Base-by-base conservation (phyloP, 2,329 filamentous ascomycete genomes). In the Epichloe typhina region DNA sequence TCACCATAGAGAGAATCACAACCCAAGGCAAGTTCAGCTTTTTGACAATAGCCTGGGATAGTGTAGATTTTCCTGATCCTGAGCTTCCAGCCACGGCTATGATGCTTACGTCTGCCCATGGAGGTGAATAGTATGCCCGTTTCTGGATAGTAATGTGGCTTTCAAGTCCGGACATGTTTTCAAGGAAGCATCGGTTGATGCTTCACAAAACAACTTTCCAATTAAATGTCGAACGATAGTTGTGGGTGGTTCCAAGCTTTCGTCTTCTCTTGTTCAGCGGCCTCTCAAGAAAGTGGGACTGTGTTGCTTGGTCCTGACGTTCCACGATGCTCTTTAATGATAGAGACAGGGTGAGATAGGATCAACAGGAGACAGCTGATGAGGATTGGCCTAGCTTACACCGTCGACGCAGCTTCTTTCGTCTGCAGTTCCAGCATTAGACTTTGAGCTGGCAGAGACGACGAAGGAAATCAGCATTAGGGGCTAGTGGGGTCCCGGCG, bases 61-160 rank as follows among this genome's bases (percentile, higher is more conserved):
- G 72, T 6, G 90, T 96, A 6, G 91, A 96, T 74, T 98, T 98
- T 52, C 91, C 69, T 26, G 91, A 97, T 41, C 93, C 93, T 31
- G 91, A 97, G 68, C 88, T 93, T 38, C 93, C 93, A 57, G 93
- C 91, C 60, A 98, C 85, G 47, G 89, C 93, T 65, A 98, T 96
- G 61, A 98, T 96, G 70, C 87, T 91, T 59, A 95, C 83, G 69
- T 97, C 86, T 48, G 86, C 87, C 93, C 93, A 98, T 66, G 93
- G 93, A 54, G 93, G 93, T 55, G 84, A 86, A 69, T 97, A 98
- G 59, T 89, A 85, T 56, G 81, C 83, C 62, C 75, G 68, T 57
- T 74, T 77, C 56, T 75, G 71, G 45, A 81, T 70, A 15, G 74
- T 73, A 56, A 70, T 66, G 65, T 72, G 69, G 51, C 65, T 69